These are phyloP conservation scores for Aureobasidium leucospermi DNA, from an alignment of 2,329 filamentous ascomycete species.

Conservation along the genomic window DNA sequence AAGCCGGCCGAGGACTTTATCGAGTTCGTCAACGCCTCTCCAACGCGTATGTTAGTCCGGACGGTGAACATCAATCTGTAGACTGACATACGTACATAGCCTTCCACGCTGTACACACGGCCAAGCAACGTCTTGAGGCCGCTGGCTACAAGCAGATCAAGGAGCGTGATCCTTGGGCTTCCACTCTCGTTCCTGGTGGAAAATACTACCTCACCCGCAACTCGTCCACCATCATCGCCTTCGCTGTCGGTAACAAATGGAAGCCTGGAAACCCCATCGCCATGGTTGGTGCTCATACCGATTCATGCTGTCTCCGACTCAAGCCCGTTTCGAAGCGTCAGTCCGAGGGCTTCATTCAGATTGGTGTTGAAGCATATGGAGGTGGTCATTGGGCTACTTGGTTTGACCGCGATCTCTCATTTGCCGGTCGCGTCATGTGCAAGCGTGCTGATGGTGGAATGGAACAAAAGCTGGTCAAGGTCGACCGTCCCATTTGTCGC, in stretches of 20 bases:
- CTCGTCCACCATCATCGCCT: conserved; percentile 83
- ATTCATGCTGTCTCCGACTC: conserved; percentile 83
- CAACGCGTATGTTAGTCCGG: conserved; percentile 61
- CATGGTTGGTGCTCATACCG: conserved; percentile 94
- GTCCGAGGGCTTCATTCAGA: conserved; percentile 80
- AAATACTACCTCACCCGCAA: conserved; percentile 97
- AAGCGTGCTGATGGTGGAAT: conserved; percentile 64
- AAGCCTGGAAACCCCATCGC: conserved; percentile 80
- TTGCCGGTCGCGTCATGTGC: conserved; percentile 83
- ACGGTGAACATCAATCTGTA: neutral
- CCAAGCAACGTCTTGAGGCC: conserved; percentile 66
- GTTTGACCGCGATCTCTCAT: conserved; percentile 91
- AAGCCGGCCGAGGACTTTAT: conserved; percentile 69
- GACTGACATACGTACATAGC: conserved; percentile 45
- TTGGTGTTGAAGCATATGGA: conserved; percentile 94
- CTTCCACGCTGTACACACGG: conserved; percentile 84
- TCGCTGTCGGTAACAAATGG: conserved; percentile 87
- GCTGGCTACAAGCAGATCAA: conserved; percentile 84
- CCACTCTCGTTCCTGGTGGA: conserved; percentile 71
- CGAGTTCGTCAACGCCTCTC: conserved; percentile 89
- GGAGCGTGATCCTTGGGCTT: conserved; percentile 84
- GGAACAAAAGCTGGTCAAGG: conserved; percentile 77
- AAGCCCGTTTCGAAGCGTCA: conserved; percentile 92
- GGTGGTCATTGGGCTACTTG: conserved; percentile 96
- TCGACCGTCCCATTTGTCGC: conserved; percentile 81